Base-by-base conservation (phyloP, 306 rosid species). In the Echinosophora koreensis region DNA sequence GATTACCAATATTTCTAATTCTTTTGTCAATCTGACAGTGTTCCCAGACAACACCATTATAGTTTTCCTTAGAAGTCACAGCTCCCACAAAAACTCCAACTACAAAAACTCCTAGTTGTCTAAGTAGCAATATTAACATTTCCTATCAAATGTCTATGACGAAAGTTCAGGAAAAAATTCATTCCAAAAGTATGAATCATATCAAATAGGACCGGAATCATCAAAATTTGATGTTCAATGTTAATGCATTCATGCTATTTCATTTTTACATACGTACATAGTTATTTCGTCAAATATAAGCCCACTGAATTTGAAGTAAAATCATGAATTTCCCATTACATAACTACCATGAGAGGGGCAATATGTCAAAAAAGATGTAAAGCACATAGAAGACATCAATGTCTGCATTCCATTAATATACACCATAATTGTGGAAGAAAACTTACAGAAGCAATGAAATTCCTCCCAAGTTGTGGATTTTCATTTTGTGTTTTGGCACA, bases 401-500 rank as follows among this genome's bases (percentile, higher is more conserved):
- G 10, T 28, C 18, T 4, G 28, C 28, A 83, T 27, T 66, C n/a
- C n/a, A 17, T 46, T 82, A 59, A 64, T 39, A 58, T 44, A 47
- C 16, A 39, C 41, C 67, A 70, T 41, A 41, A 37, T n/a, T 35
- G 57, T 8, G 63, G 16, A 22, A 56, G 42, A 32, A 69, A 49
- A 86, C 92, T 89, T 77, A 89, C 97, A 78, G 90, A 75, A 78
- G 78, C 62, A 17, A 89, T 57, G 61, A 82, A 66, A 71, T 51
- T 77, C 65, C 66, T 74, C 35, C 77, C 85, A 46, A 51, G 37
- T 78, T 77, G 82, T 11, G 75, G 62, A 5, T 73, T 73, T 57
- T 84, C 84, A 49, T 16, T 71, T 67, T 63, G 75, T 15, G 44
- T 14, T 44, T 75, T 80, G 17, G 30, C 71, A 58, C 71, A 77